Evolutionary conservation across 2,329 filamentous ascomycete genomes (phyloP).

Genomic region (Cordyceps tenuipes): DNA sequence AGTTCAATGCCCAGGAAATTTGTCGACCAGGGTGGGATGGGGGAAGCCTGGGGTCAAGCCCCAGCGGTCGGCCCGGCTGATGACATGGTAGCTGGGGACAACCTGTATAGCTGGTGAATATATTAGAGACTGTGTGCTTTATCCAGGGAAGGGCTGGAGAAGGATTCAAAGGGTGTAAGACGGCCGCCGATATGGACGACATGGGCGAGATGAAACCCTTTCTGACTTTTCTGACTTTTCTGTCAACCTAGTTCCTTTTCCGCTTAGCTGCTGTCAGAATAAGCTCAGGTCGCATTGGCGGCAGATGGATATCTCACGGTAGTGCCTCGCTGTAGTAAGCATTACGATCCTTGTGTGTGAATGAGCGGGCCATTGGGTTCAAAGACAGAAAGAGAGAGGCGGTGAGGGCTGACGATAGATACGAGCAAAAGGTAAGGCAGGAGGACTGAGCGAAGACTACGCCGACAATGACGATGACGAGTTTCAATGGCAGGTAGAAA

Average conservation of each 20-base stretch:
- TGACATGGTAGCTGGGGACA: not conserved
- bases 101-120: not conserved
- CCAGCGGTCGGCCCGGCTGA: not conserved
- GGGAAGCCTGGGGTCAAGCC: slow-evolving; percentile 6
- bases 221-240: slow-evolving; percentile 2
- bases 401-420: not conserved
- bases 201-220: slow-evolving; percentile 3
- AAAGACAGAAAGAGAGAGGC: not conserved
- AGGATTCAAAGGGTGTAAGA: not conserved
- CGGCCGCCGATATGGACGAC: not conserved
- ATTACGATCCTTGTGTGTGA: not conserved
- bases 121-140: not conserved
- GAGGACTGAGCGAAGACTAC: not conserved
- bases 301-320: slow-evolving; percentile 11
- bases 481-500: not conserved
- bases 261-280: slow-evolving; percentile 10
- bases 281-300: slow-evolving; percentile 11
- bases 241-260: slow-evolving; percentile 3
- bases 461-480: not conserved
- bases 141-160: not conserved
- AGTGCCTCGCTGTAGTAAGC: slow-evolving; percentile 11
- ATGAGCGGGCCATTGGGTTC: not conserved
- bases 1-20: slow-evolving; percentile 5
- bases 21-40: not conserved
- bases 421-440: not conserved